phyloP scores from a whole-genome alignment of 306 rosid genomes.

The Pueraria montana region DNA sequence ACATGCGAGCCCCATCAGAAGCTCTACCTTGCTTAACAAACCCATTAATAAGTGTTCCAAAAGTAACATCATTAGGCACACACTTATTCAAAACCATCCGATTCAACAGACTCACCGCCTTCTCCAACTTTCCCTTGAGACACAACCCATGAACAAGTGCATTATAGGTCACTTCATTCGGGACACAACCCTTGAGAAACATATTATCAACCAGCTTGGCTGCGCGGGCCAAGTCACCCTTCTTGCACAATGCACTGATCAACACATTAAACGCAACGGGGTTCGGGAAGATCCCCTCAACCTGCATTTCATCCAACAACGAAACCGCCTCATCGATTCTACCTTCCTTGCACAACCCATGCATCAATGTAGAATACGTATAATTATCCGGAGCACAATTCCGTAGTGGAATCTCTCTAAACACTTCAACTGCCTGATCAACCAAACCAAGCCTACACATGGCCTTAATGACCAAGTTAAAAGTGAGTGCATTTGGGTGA shows the following conservation, averaged over 20 bases:
- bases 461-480: constrained; percentile 84
- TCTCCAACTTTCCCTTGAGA: constrained; percentile 87
- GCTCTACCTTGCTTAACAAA: constrained; percentile 86
- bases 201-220: constrained; percentile 91
- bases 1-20: constrained; percentile 68
- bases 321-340: constrained; percentile 85
- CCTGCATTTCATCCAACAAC: constrained; percentile 93
- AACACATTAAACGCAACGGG: constrained; percentile 78
- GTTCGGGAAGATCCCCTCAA: constrained; percentile 78
- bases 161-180: constrained; percentile 88
- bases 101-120: constrained; percentile 79
- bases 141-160: constrained; percentile 86
- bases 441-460: constrained; percentile 85
- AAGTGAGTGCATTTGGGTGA: constrained; percentile 76
- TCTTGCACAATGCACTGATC: constrained; percentile 83
- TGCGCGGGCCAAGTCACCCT: constrained; percentile 82
- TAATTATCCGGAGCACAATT: constrained; percentile 74
- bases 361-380: constrained; percentile 85
- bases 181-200: constrained; percentile 91
- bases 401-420: constrained; percentile 76
- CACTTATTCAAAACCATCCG: constrained; percentile 77
- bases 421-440: constrained; percentile 74
- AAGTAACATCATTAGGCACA: constrained; percentile 86
- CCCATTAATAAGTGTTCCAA: constrained; percentile 86
- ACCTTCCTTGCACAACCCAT: constrained; percentile 82